A percentile compares a stretch with the other conserved stretches of the same genome.
These are phyloP conservation scores for Lactarius deliciosus DNA, from an alignment of 768 basidiomycete species.

Conservation along the genomic window DNA sequence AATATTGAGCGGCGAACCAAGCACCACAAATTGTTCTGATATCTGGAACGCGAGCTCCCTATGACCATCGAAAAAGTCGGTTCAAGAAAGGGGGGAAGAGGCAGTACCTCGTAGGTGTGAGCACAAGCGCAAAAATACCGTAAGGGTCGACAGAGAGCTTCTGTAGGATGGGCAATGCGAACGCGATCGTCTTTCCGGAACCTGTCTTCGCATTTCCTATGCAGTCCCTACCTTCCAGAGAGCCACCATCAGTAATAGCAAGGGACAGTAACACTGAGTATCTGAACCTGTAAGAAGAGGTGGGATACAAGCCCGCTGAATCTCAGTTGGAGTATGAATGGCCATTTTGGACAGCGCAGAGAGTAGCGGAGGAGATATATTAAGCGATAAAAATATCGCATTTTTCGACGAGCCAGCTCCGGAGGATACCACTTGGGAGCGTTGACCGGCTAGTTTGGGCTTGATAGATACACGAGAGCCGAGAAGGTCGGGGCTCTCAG, in stretches of 20 bases:
- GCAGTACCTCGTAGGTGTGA: conserved; percentile 89
- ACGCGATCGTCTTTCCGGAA: conserved; percentile 96
- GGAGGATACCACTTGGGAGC: conserved; percentile 11
- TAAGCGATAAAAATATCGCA: conserved; percentile 54
- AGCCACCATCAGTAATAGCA: conserved; percentile 26
- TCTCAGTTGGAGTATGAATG: conserved; percentile 79
- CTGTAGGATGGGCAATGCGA: conserved; percentile 93
- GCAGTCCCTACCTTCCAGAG: conserved; percentile 78
- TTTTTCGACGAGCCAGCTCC: conserved; percentile 23
- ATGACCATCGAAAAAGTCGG: neutral
- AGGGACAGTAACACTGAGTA: neutral
- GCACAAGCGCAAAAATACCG: conserved; percentile 88
- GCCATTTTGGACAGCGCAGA: conserved; percentile 76
- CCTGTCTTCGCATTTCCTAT: conserved; percentile 98
- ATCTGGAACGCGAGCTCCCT: conserved; percentile 98
- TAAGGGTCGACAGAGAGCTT: conserved; percentile 86
- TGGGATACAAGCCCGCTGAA: conserved; percentile 90
- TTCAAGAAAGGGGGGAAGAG: neutral
- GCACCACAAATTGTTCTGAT: conserved; percentile 90
- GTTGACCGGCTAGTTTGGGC: conserved; percentile 24
- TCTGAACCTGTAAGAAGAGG: conserved; percentile 72
- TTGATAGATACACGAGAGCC: conserved; percentile 33
- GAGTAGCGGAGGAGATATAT: conserved; percentile 59
- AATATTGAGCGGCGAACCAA: conserved; percentile 78
- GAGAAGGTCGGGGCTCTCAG: conserved; percentile 6